phyloP scores from a whole-genome alignment of 352 stramenopile species.

The Elongisporangium senticosum region DNA sequence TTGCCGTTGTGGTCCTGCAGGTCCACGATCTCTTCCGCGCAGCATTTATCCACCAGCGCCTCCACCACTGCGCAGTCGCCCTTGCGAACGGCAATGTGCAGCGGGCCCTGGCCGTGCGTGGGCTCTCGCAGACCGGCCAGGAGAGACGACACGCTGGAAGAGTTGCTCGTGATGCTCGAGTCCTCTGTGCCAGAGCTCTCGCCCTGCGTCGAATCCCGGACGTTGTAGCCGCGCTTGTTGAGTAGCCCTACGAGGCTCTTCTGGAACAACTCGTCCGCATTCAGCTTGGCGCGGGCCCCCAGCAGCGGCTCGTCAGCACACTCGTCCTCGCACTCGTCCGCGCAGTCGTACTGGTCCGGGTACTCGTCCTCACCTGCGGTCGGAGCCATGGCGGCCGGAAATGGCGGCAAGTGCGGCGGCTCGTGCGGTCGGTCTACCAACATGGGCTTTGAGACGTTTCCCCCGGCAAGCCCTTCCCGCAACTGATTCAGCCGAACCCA shows the following conservation, averaged over 20 bases:
- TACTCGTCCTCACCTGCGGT: background rate
- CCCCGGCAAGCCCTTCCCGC: background rate
- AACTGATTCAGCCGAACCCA: background rate
- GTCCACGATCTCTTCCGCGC: constrained; percentile 62
- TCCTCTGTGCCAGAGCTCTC: constrained; percentile 48
- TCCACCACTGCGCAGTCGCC: constrained; percentile 66
- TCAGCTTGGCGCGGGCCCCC: constrained; percentile 12
- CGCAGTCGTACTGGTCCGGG: background rate
- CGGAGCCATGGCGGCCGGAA: background rate
- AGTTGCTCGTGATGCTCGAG: constrained; percentile 52
- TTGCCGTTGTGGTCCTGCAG: constrained; percentile 75
- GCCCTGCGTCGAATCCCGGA: constrained; percentile 48
- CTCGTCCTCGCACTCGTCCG: background rate
- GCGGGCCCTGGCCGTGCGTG: constrained; percentile 64
- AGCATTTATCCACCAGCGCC: constrained; percentile 64
- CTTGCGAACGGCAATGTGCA: constrained; percentile 76
- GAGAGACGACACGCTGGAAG: constrained; percentile 60
- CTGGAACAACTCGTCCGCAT: constrained; percentile 58
- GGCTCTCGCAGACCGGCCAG: constrained; percentile 66
- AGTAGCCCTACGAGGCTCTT: constrained; percentile 66
- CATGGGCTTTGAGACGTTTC: background rate
- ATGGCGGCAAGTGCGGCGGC: background rate
- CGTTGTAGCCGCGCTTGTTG: constrained; percentile 83
- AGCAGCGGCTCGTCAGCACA: constrained; percentile 4
- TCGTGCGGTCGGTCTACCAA: background rate